Conservation (phyloP, 345 rosid species). For the Populus simonii region DNA sequence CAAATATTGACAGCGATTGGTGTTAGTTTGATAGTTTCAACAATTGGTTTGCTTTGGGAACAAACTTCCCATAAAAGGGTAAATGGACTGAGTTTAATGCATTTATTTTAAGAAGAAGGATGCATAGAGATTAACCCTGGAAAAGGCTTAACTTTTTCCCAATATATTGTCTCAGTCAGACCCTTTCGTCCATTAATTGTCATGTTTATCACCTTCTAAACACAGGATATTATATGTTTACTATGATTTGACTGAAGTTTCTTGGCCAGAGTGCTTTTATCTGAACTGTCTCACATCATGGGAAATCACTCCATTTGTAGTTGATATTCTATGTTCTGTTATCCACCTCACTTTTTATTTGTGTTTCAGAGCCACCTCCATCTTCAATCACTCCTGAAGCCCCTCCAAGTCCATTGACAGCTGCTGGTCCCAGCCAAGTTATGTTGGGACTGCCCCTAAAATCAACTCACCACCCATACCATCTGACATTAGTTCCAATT, state of each 20-base stretch:
- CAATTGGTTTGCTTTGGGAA: background rate
- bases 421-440: conserved; percentile 68
- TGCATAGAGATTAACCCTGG: too few relatives aligned
- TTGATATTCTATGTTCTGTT: conserved; percentile 2
- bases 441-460: conserved; percentile 36
- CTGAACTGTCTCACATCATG: background rate
- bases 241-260: background rate
- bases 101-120: too few relatives aligned
- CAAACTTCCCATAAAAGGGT: too few relatives aligned
- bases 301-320: background rate
- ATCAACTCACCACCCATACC: conserved; percentile 52
- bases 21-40: background rate
- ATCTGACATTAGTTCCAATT: conserved; percentile 55
- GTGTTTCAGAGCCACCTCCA: conserved; percentile 41
- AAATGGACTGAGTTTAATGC: too few relatives aligned
- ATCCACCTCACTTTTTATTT: background rate
- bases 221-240: background rate
- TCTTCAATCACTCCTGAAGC: conserved; percentile 45
- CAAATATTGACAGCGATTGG: background rate
- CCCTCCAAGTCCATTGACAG: conserved; percentile 55
- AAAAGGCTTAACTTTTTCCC: background rate
- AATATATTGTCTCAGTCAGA: too few relatives aligned
- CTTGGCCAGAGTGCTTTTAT: background rate
- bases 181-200: too few relatives aligned
- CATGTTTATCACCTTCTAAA: too few relatives aligned